These are phyloP conservation scores for Millerozyma acaciae DNA, from an alignment of 805 yeast species.

Conservation along the genomic window DNA sequence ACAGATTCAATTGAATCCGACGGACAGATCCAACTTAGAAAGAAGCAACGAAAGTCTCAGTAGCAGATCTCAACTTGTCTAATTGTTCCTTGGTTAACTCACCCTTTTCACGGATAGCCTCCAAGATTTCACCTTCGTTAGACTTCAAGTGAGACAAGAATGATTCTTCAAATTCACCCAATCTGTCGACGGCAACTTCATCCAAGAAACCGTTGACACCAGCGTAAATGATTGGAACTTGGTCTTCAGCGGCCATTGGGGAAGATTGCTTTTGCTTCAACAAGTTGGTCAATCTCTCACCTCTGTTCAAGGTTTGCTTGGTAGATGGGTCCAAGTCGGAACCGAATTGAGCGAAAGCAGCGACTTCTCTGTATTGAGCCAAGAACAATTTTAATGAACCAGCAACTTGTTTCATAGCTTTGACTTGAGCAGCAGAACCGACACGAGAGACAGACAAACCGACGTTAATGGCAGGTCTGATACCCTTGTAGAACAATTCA, in stretches of 20 bases:
- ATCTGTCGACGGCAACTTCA: constrained; percentile 73
- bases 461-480: constrained; percentile 99
- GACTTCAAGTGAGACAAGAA: constrained; percentile 91
- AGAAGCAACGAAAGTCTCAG: constrained; percentile 90
- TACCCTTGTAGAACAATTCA: constrained; percentile 99
- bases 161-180: constrained; percentile 87
- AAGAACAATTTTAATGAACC: constrained; percentile 99
- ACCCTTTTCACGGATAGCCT: constrained; percentile 84
- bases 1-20: too few relatives aligned
- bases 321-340: constrained; percentile 99
- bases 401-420: constrained; percentile 99
- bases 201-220: constrained; percentile 99
- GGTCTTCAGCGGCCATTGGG: constrained; percentile 98
- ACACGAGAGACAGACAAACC: constrained; percentile 99
- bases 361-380: constrained; percentile 99
- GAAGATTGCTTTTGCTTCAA: constrained; percentile 96
- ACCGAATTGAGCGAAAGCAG: constrained; percentile 99
- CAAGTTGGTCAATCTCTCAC: constrained; percentile 99
- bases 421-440: constrained; percentile 99
- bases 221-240: constrained; percentile 96
- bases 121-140: constrained; percentile 79
- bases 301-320: constrained; percentile 97
- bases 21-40: constrained; percentile 58
- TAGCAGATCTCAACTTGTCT: constrained; percentile 82
- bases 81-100: constrained; percentile 83